Evolutionary conservation across 2,329 filamentous ascomycete genomes (phyloP), one percentile per base, ranked within the genome.

Genomic region (Ceratocystis eucalypticola): DNA sequence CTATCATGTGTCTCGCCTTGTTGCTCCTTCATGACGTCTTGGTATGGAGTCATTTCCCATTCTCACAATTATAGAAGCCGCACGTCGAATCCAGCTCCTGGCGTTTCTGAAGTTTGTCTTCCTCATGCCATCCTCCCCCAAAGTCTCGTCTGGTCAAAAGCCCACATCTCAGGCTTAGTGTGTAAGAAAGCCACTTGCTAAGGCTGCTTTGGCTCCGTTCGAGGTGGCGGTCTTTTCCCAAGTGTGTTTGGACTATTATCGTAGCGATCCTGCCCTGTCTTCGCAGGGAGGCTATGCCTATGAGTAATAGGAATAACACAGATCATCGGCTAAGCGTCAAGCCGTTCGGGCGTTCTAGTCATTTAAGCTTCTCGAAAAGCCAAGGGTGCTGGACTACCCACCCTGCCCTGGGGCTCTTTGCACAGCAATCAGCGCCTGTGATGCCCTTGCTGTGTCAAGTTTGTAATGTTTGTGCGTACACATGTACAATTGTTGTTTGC

Each of bases 1-100:
- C 53, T 17, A 57, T 57, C 53, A 57, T 57, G 53, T 57, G 53
- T 57, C 53, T 57, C 53, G 53, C 53, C 53, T 57, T 57, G 53
- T 57, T 57, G 53, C 10, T 57, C 53, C 53, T 57, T 57, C 20
- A 33, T 57, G 53, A 57, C 53, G 22, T 57, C 53, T 57, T 57
- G 53, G 53, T 57, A 28, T 22, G 7, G 15, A 57, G 53, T 57
- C 53, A 50, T 50, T 25, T 50, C 22, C 22, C 48, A 50, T 28
- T 33, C 37, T 33, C 53, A 57, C 20, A 57, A 30, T 57, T 57
- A 57, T 57, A 57, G 25, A 57, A 57, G 28, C 25, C 53, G 53
- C 15, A 30, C 25, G 12, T 57, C 53, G 53, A 28, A 57, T 57
- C 28, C 53, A 28, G 30, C 5, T 20, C 48, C 48, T 57, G 22